Evolutionary conservation across 1,284 basidiomycete genomes (phyloP).

Genomic region (Leccinum griseonigrum): DNA sequence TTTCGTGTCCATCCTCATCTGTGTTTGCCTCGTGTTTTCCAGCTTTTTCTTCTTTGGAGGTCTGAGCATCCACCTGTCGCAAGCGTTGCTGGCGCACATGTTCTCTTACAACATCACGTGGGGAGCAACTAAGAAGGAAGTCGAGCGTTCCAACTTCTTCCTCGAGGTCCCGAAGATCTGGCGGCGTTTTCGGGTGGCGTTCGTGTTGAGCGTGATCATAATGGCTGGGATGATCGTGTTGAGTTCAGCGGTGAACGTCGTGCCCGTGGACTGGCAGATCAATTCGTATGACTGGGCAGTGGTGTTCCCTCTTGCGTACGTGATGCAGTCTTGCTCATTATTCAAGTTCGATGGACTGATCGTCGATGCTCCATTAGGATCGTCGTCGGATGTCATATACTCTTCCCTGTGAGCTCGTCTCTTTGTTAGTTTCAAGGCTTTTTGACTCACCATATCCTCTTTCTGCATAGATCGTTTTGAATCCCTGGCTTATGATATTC

Average conservation of each 20-base stretch:
- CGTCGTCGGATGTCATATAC: slow-evolving; percentile 57
- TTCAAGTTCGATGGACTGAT: slow-evolving; percentile 22
- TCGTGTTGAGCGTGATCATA: slow-evolving; percentile 51
- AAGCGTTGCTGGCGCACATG: slow-evolving; percentile 73
- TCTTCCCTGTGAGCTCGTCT: slow-evolving; percentile 56
- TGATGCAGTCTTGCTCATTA: not conserved
- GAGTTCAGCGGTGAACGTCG: slow-evolving; percentile 36
- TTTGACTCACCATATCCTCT: not conserved
- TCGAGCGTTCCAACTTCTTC: slow-evolving; percentile 84
- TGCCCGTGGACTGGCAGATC: slow-evolving; percentile 65
- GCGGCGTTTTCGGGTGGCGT: slow-evolving; percentile 55
- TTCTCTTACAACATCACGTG: slow-evolving; percentile 85
- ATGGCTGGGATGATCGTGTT: slow-evolving; percentile 57
- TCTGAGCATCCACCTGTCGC: slow-evolving; percentile 68
- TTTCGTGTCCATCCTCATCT: slow-evolving; percentile 33
- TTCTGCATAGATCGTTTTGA: slow-evolving; percentile 58
- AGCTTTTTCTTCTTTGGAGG: slow-evolving; percentile 88
- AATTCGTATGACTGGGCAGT: slow-evolving; percentile 53
- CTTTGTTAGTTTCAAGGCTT: not conserved
- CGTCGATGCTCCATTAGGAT: slow-evolving; percentile 36
- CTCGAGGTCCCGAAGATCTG: slow-evolving; percentile 79
- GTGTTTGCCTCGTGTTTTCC: slow-evolving; percentile 1
- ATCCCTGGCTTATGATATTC: slow-evolving; percentile 79
- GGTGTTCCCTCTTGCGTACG: slow-evolving; percentile 60
- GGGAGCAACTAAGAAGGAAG: slow-evolving; percentile 80